A percentile compares a stretch with the other conserved stretches of the same genome.
phyloP scores from a whole-genome alignment of 257 asterid species.

The Plantago major region DNA sequence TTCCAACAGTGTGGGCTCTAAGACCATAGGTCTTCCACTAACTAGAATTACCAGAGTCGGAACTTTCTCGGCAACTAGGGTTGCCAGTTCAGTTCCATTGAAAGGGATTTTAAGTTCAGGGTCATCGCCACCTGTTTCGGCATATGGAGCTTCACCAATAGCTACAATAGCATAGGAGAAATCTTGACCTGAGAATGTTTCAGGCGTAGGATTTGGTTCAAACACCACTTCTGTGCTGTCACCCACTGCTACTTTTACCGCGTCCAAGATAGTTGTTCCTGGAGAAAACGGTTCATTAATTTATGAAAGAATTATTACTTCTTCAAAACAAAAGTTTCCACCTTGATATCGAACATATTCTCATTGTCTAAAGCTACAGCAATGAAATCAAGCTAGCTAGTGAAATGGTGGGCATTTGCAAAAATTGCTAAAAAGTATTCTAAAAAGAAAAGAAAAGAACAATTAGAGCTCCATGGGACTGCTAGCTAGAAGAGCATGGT shows the following conservation, averaged over 20 bases:
- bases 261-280: slow-evolving; percentile 88
- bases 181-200: slow-evolving; percentile 49
- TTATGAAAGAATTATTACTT: not conserved
- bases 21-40: slow-evolving; percentile 71
- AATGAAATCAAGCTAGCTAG: too few species aligned
- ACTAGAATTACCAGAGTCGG: slow-evolving; percentile 67
- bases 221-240: slow-evolving; percentile 50
- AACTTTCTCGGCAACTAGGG: slow-evolving; percentile 56
- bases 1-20: slow-evolving; percentile 54
- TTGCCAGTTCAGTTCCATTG: slow-evolving; percentile 52
- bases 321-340: too few species aligned
- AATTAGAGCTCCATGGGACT: too few species aligned
- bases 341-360: too few species aligned
- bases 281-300: slow-evolving; percentile 8
- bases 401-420: too few species aligned
- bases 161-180: slow-evolving; percentile 66
- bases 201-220: slow-evolving; percentile 54
- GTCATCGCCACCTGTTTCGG: slow-evolving; percentile 72
- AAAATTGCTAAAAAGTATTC: too few species aligned
- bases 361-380: too few species aligned
- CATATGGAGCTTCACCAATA: slow-evolving; percentile 81
- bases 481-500: too few species aligned
- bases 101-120: slow-evolving; percentile 56
- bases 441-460: too few species aligned
- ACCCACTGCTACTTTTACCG: slow-evolving; percentile 55